Evolutionary conservation across 2,329 filamentous ascomycete genomes (phyloP), one percentile per base, ranked within the genome.

Genomic region (Fusarium albidum): DNA sequence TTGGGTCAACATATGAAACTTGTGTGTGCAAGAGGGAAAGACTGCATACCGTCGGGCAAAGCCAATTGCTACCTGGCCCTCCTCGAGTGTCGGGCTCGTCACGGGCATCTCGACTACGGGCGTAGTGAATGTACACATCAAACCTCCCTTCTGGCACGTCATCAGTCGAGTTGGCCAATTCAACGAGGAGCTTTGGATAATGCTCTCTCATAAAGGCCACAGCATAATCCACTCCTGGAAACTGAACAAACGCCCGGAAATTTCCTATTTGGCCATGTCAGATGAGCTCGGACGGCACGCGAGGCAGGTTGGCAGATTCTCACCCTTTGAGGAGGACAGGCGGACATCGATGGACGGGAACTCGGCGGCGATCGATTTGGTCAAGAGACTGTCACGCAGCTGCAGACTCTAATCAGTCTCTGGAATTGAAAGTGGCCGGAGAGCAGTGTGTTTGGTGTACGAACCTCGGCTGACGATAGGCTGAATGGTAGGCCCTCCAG

Each of bases 401-500:
- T 76, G 49, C 39, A 54, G 40, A 47, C 25, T 34, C 52, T 46
- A 49, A 67, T 69, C 63, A 69, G 68, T 67, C 56, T 63, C 62
- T 43, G 39, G 52, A 63, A 55, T 57, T 60, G 56, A 49, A 28
- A 63, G 39, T n/a, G n/a, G n/a, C n/a, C n/a, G n/a, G n/a, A n/a
- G n/a, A n/a, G n/a, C n/a, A n/a, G n/a, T n/a, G n/a, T n/a, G n/a
- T n/a, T n/a, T 28, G 65, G 65, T 64, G 58, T 62, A 70, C 79
- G 71, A 77, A 84, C 81, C 72, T 83, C 79, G 68, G 75, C 74
- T 68, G 79, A 73, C 52, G 78, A 77, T 53, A 82, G 72, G 49
- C 77, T 76, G 51, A 72, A 67, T 27, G 81, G 79, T 49, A 85
- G 63, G 47, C 81, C 81, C 64, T 85, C 82, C 35, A 85, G 71